phyloP scores from a whole-genome alignment of 371 early-diverging fungal genomes.

The Mucor lusitanicus region DNA sequence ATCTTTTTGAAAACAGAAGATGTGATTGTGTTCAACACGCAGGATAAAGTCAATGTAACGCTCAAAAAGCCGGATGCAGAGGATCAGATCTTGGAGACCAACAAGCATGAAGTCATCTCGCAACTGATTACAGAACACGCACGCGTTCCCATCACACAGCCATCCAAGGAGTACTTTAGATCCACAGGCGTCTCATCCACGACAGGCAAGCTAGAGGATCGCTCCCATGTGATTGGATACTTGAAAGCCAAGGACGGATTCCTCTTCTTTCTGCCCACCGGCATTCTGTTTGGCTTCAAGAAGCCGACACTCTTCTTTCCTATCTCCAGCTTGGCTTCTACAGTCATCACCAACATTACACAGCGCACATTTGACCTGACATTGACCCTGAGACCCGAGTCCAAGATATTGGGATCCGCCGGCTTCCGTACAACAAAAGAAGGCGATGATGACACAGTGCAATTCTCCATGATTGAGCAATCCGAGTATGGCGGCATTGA shows the following conservation, averaged over 20 bases:
- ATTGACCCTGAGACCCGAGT: conserved; percentile 17
- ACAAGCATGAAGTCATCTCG: conserved; percentile 18
- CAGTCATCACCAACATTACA: conserved; percentile 45
- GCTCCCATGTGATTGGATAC: conserved; percentile 35
- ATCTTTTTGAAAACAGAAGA: conserved; percentile 37
- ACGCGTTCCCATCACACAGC: conserved; percentile 25
- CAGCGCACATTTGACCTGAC: conserved; percentile 61
- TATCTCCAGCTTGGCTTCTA: conserved; percentile 28
- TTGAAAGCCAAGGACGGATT: conserved; percentile 52
- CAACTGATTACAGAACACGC: conserved; percentile 18
- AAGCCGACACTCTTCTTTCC: conserved; percentile 60
- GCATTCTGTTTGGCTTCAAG: conserved; percentile 66
- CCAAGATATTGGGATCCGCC: conserved; percentile 21
- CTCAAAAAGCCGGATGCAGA: neutral
- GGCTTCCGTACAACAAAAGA: conserved; percentile 14
- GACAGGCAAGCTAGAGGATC: conserved; percentile 33
- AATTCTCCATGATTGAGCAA: conserved; percentile 62
- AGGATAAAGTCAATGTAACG: conserved; percentile 32
- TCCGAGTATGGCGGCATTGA: conserved; percentile 52
- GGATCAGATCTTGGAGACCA: conserved; percentile 5
- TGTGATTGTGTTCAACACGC: conserved; percentile 41
- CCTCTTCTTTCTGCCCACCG: conserved; percentile 55
- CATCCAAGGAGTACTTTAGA: conserved; percentile 16
- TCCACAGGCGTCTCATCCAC: conserved; percentile 32
- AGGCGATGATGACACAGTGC: conserved; percentile 29